Evolutionary conservation across 176 grass and related monocot species (phyloP).

Genomic region (Avena eriantha): DNA sequence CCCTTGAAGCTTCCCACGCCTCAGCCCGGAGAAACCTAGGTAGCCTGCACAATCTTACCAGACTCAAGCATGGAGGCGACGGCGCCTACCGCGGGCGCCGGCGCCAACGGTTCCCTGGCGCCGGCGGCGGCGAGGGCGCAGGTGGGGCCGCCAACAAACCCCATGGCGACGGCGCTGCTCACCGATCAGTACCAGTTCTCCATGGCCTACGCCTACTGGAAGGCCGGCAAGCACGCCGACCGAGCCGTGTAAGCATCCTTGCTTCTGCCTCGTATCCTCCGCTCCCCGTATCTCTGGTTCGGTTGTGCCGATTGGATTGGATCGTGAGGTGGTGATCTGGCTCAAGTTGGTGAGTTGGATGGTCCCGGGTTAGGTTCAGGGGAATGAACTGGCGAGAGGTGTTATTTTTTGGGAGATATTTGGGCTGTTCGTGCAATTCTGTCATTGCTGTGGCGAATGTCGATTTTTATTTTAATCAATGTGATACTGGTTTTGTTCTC

Average conservation of each 20-base stretch:
- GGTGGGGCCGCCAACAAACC: slow-evolving; percentile 79
- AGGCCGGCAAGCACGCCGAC: slow-evolving; percentile 87
- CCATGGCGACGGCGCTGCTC: slow-evolving; percentile 96
- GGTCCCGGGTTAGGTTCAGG: slow-evolving; percentile 22
- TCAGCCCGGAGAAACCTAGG: slow-evolving; percentile 27
- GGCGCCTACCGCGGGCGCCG: slow-evolving; percentile 18
- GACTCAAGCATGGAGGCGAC: slow-evolving; percentile 37
- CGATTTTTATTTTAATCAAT: slow-evolving; percentile 3
- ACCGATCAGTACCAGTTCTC: slow-evolving; percentile 99
- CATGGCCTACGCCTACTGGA: slow-evolving; percentile 99
- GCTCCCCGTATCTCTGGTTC: not conserved
- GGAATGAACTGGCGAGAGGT: not conserved
- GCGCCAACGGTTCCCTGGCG: slow-evolving; percentile 58
- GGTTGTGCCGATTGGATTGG: slow-evolving; percentile 32
- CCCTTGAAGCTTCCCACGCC: slow-evolving; percentile 38
- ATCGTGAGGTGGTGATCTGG: slow-evolving; percentile 42
- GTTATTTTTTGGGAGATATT: not conserved
- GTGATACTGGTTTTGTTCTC: not conserved
- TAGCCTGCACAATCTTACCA: not conserved
- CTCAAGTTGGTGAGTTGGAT: not conserved
- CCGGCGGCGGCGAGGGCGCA: slow-evolving; percentile 30
- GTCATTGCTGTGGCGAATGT: not conserved
- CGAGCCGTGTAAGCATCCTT: slow-evolving; percentile 78
- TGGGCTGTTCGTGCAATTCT: slow-evolving; percentile 5
- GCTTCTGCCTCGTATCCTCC: not conserved